Base-by-base conservation (phyloP, 2,329 filamentous ascomycete species). In the Ophiostoma triangulosporum region DNA sequence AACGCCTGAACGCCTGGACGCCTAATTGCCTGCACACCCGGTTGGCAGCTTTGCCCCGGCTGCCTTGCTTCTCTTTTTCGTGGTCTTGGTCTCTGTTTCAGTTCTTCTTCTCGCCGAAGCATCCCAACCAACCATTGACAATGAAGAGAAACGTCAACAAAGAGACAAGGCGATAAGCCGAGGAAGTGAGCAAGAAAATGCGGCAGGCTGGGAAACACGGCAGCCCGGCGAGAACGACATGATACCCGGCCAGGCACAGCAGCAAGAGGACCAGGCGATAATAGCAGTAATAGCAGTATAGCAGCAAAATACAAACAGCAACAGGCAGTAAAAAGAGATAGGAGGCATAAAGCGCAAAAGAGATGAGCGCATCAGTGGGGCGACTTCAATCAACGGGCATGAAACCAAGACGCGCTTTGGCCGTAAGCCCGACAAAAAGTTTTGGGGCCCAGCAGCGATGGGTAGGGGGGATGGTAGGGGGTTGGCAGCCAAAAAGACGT, bases 351-450 rank as follows among this genome's bases (percentile, higher is more conserved):
- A 50, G 12, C 50, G 48, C 48, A 17, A 27, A 24, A 43, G 43
- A 36, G 32, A 32, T 27, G 51, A 51, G 36, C 38, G 32, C 48
- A 56, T 40, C 49, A 49, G 55, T 56, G 55, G 52, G 55, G 52
- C 54, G 46, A 6, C 27, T 12, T 32, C 52, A 51, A 49, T 53
- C 50, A 48, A 40, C 24, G 40, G 46, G 48, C 12, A 51, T 57
- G 56, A 58, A 58, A 58, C 56, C 26, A 55, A 55, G 56, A 57
- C 55, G 56, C 57, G 55, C n/a, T 57, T 52, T 54, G 57, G 46
- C 54, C 50, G 36, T 35, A 54, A 53, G 33, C 51, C 55, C 53
- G 52, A 53, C 45, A 27, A 15, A 49, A 48, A 45, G 43, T 50
- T 50, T 22, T 54, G 45, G 48, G 51, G 48, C 43, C 24, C 43